A percentile compares a stretch with the other conserved stretches of the same genome.
These are phyloP conservation scores for Acanthamoeba lenticulata DNA, from an alignment of 208 protist genomes.

Conservation along the genomic window DNA sequence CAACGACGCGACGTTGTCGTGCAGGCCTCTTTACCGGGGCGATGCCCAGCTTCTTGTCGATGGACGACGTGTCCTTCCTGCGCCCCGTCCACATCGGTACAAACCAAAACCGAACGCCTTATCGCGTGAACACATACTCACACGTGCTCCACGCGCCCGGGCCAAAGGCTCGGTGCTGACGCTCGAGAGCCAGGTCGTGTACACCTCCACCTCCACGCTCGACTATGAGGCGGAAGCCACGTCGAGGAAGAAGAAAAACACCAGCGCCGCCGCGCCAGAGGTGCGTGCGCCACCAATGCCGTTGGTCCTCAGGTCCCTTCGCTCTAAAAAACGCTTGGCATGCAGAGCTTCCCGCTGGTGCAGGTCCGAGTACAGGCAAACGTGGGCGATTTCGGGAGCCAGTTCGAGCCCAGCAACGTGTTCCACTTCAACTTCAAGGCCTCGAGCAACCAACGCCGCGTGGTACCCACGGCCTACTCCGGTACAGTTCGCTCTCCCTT, in stretches of 20 bases:
- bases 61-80: slow-evolving; percentile 65
- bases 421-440: slow-evolving; percentile 65
- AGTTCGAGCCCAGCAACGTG: slow-evolving; percentile 24
- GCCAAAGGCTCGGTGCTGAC: slow-evolving; percentile 1
- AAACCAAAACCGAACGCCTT: neutral
- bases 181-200: slow-evolving; percentile 41
- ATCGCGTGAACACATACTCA: too few relatives aligned
- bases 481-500: neutral
- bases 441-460: neutral
- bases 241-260: neutral
- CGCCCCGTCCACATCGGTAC: slow-evolving; percentile 47
- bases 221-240: slow-evolving; percentile 42
- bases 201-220: neutral
- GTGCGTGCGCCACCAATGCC: neutral
- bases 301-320: too few relatives aligned
- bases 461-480: slow-evolving; percentile 53
- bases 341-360: slow-evolving; percentile 34
- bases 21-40: slow-evolving; percentile 13
- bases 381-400: neutral
- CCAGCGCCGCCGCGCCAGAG: too few relatives aligned
- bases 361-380: slow-evolving; percentile 60
- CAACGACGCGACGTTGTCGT: too few relatives aligned
- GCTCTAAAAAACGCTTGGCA: too few relatives aligned
- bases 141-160: neutral
- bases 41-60: slow-evolving; percentile 54